Percentiles rank a stretch among this genome's conserved stretches.
These are phyloP conservation scores for Bryum argenteum DNA, from an alignment of 225 moss, liverwort and hornwort species.

Conservation along the genomic window DNA sequence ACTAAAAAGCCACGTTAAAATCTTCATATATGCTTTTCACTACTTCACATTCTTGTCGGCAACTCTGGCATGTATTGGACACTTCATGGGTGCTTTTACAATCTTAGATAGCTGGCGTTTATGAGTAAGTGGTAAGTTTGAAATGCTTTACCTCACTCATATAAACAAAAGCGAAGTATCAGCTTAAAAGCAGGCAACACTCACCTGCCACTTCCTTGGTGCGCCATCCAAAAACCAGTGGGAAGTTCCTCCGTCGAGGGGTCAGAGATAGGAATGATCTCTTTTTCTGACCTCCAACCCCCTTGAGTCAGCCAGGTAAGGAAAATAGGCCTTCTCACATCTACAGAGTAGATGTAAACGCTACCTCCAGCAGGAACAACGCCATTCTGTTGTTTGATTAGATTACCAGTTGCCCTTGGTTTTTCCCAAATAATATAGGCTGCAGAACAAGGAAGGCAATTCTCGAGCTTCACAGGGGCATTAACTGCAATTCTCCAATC, in stretches of 20 bases:
- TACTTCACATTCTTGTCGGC: no score
- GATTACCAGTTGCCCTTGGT: constrained; percentile 65
- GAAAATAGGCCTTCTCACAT: constrained; percentile 89
- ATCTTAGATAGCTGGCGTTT: no score
- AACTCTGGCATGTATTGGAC: no score
- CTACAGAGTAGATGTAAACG: constrained; percentile 79
- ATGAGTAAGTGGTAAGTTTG: not conserved
- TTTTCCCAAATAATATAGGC: constrained; percentile 88
- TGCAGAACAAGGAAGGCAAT: constrained; percentile 87
- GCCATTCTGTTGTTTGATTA: constrained; percentile 73
- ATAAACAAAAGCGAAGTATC: not conserved
- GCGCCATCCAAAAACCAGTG: constrained; percentile 89
- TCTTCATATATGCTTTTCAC: no score
- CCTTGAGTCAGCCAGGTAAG: constrained; percentile 94
- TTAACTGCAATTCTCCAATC: constrained; percentile 93
- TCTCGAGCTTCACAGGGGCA: constrained; percentile 92
- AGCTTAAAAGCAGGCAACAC: constrained; percentile 2
- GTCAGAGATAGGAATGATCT: constrained; percentile 88
- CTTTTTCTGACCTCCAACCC: constrained; percentile 98
- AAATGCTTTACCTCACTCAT: not conserved
- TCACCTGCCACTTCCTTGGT: constrained; percentile 88
- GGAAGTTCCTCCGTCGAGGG: constrained; percentile 80
- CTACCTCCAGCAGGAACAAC: constrained; percentile 80
- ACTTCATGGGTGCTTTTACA: no score
- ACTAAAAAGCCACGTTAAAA: no score